phyloP scores from a whole-genome alignment of 169 alveolate genomes.

The Plasmodium blacklocki region DNA sequence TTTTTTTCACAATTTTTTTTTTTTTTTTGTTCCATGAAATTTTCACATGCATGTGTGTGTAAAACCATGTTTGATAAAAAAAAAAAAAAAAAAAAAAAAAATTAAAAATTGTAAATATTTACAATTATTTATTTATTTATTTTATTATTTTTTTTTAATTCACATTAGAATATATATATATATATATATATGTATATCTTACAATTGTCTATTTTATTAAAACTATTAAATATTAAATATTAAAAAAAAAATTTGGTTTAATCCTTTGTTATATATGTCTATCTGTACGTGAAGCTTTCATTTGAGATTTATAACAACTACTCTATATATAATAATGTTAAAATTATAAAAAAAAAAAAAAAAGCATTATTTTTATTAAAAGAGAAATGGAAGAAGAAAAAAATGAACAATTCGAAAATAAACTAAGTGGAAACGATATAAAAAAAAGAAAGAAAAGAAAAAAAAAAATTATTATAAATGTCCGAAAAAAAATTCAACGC shows the following conservation, averaged over 20 bases:
- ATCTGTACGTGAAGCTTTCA: too few relatives aligned
- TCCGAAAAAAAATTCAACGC: constrained; percentile 18
- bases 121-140: neutral
- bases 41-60: constrained; percentile 14
- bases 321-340: neutral
- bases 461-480: constrained; percentile 60
- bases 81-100: constrained; percentile 16
- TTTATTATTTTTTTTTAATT: too few relatives aligned
- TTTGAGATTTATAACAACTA: too few relatives aligned
- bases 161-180: too few relatives aligned
- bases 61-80: constrained; percentile 6
- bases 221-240: too few relatives aligned
- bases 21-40: constrained; percentile 2
- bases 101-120: constrained; percentile 7
- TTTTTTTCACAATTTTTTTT: neutral
- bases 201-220: too few relatives aligned
- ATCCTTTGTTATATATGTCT: too few relatives aligned
- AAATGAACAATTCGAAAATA: constrained; percentile 22
- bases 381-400: constrained; percentile 16
- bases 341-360: neutral
- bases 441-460: constrained; percentile 54
- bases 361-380: neutral
- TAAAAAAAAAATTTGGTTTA: too few relatives aligned
- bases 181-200: too few relatives aligned
- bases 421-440: neutral